Conservation (phyloP, 306 rosid genomes). For the Pyrus bretschneideri region DNA sequence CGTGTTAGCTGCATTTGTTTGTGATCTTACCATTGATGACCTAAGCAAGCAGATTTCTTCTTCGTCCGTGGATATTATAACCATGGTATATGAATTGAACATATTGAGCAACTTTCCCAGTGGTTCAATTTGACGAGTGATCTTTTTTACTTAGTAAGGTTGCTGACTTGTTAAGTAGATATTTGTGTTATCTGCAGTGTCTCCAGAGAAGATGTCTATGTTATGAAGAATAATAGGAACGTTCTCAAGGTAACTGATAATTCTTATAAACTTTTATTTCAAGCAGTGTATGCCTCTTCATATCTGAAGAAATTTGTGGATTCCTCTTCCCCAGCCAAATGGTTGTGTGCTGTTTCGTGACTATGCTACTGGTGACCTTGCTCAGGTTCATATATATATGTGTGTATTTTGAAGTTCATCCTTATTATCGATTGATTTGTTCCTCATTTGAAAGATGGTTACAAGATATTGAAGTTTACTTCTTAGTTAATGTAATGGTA, state of each 20-base stretch:
- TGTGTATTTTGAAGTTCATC: not conserved
- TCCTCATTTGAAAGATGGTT: not conserved
- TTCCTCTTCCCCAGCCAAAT: constrained; percentile 52
- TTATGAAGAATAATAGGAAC: constrained; percentile 68
- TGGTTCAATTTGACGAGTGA: constrained; percentile 10
- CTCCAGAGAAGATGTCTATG: constrained; percentile 85
- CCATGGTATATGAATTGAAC: constrained; percentile 59
- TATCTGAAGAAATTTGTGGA: constrained; percentile 10
- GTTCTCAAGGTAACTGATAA: constrained; percentile 54
- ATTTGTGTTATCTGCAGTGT: constrained; percentile 92
- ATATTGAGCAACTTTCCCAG: constrained; percentile 14
- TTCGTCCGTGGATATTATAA: constrained; percentile 70
- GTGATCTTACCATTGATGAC: constrained; percentile 83
- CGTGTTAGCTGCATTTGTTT: constrained; percentile 68
- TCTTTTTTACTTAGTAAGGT: constrained; percentile 14
- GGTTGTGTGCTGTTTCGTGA: constrained; percentile 76
- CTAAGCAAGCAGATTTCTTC: constrained; percentile 60
- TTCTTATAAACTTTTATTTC: not conserved
- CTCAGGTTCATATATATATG: constrained; percentile 58
- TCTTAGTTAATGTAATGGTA: not conserved
- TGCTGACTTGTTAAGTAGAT: constrained; percentile 89
- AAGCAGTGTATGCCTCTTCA: constrained; percentile 5
- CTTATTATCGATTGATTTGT: not conserved
- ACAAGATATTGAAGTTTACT: not conserved
- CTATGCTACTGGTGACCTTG: constrained; percentile 93